Base-by-base conservation (phyloP, 1,284 basidiomycete species). In the Malassezia equina region DNA sequence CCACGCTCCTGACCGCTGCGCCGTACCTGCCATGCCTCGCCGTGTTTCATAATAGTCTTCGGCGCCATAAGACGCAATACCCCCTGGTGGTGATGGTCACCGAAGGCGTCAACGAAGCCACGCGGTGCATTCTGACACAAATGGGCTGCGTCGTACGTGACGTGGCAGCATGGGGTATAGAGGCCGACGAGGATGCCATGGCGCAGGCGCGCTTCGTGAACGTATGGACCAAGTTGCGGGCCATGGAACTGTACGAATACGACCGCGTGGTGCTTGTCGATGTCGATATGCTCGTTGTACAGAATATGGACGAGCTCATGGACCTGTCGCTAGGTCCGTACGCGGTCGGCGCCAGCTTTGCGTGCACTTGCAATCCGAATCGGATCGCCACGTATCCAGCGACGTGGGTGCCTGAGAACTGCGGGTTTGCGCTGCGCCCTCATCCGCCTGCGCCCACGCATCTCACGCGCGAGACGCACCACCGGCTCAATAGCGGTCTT, bases 321-420 rank as follows among this genome's bases (percentile, higher is more conserved):
- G 79, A 83, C 21, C 47, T 29, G 47, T 47, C 13, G 47, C 58
- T 61, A 13, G 41, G 47, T 7, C 17, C 90, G 2, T 81, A 80
- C 5, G 65, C 66, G 33, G 90, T 96, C 55, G 89, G 86, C 2
- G 89, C 88, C 0, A 81, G 79, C 0, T 90, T 91, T 62, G 90
- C 83, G 7, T 96, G 91, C 71, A 85, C 90, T 1, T 96, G 91
- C 78, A 96, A 96, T 72, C 91, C 91, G 8, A 82, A 83, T 49
- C 84, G 83, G 69, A 76, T 91, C 39, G 63, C 79, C 1, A 86
- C 90, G 68, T 96, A 96, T 75, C 91, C 93, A 2, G 66, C 71
- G 5, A 88, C 94, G 71, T 96, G 91, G 91, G 80, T 84, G 27
- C 90, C 91, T 5, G 83, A 78, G 51, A 94, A 95, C 69, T 96